Evolutionary conservation across 495 filamentous ascomycete species (phyloP).

Genomic region (Pyrenopolyporus hunteri): DNA sequence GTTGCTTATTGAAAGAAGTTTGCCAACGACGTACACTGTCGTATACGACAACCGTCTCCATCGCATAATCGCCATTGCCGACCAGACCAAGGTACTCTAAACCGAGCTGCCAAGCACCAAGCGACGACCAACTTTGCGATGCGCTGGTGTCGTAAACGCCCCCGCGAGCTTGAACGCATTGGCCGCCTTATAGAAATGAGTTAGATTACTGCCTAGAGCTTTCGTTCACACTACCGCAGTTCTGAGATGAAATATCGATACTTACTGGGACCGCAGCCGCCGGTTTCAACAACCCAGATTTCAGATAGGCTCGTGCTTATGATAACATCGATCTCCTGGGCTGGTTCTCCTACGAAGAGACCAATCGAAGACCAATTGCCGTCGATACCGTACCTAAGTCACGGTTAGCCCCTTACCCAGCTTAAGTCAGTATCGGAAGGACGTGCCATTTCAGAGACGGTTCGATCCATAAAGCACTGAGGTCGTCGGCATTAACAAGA

Average conservation of each 20-base stretch:
- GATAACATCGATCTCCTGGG: slow-evolving; percentile 62
- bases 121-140: slow-evolving; percentile 62
- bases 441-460: slow-evolving; percentile 53
- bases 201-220: slow-evolving; percentile 23
- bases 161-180: slow-evolving; percentile 56
- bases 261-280: slow-evolving; percentile 57
- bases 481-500: slow-evolving; percentile 41
- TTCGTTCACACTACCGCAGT: background rate
- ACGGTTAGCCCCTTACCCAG: slow-evolving; percentile 33
- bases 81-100: slow-evolving; percentile 58
- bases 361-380: slow-evolving; percentile 60
- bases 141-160: slow-evolving; percentile 55
- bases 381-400: slow-evolving; percentile 55
- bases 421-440: background rate
- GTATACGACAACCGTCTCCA: slow-evolving; percentile 59
- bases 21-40: slow-evolving; percentile 48
- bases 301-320: slow-evolving; percentile 62
- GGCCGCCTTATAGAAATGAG: slow-evolving; percentile 40
- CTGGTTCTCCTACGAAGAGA: slow-evolving; percentile 61
- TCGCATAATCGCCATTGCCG: slow-evolving; percentile 63
- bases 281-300: slow-evolving; percentile 61
- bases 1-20: slow-evolving; percentile 52
- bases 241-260: slow-evolving; percentile 10
- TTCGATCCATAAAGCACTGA: slow-evolving; percentile 49
- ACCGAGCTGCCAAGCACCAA: slow-evolving; percentile 61